Evolutionary conservation across 108 stramenopile species (phyloP), one percentile per base, ranked within the genome.

Genomic region (Parietichytrium sp.): DNA sequence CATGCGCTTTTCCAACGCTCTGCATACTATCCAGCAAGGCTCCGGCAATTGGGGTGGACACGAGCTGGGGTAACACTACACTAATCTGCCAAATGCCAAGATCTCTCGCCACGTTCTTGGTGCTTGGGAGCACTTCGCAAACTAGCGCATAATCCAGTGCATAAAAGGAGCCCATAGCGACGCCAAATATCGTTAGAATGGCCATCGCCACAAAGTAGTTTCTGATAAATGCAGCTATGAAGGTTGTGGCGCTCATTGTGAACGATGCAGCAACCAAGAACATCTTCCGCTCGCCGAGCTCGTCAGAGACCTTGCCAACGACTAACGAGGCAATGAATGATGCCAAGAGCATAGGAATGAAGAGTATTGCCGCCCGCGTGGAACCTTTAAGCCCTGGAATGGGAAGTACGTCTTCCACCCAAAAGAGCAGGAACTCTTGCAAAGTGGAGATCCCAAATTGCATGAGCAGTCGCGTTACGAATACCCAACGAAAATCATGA

Each of bases 31-130:
- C 61, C 0, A 72, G 61, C 18, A 72, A 42, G 0, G 61, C 61
- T 16, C 61, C 61, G 20, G 38, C 61, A 38, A 72, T 72, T n/a
- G 61, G 61, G 8, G 61, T 42, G 8, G 61, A 33, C 6, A 72
- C 42, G 38, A 72, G 61, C 61, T 72, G 61, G 0, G 61, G 61
- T n/a, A 72, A 25, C 33, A 72, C 61, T 45, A 72, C 45, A 27
- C 38, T 45, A 72, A 72, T 72, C 38, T 72, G 61, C 61, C 61
- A 72, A 20, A 72, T 42, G 42, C 61, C 61, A 10, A 72, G 61
- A 20, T 72, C 61, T 7, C 61, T 33, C 38, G 61, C 61, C 20
- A 45, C 61, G 42, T 72, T 36, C 6, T 16, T 42, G 13, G 61
- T 3, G 61, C 61, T 72, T 27, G 61, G 61, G 10, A 72, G 61